Base-by-base conservation (phyloP, 495 filamentous ascomycete species). In the Penicillium pancosmium region DNA sequence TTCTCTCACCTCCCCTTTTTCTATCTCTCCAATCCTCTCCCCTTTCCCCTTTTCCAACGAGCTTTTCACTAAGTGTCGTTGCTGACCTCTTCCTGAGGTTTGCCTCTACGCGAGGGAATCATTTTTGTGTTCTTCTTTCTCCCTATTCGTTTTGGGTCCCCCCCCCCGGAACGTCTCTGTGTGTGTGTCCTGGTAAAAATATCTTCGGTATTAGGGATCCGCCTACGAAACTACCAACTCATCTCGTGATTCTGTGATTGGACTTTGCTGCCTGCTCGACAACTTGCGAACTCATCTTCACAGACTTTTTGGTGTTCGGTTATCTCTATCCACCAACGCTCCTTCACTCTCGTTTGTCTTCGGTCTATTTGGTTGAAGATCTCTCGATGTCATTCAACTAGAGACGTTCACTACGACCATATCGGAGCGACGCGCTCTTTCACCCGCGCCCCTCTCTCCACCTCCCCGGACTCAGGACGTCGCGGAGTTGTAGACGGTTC, bases 41-140 rank as follows among this genome's bases (percentile, higher is more conserved):
- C 55, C 62, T 52, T 55, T 33, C 47, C 57, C 54, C 57, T 56
- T 35, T 69, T 60, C 63, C 72, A 78, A 77, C 77, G 77, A 80
- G 75, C 77, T 79, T 80, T 80, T 80, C 75, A 78, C 73, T 80
- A 80, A 79, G 77, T 78, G 72, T 80, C 76, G 77, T 79, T 78
- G 76, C 65, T 66, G 57, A 68, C 54, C 63, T 66, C 68, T 43
- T 48, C 43, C 55, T 63, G 68, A 63, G 65, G 52, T 66, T 65
- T 69, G 59, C 63, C 60, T 68, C 52, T 66, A 68, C 72, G 67
- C 62, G 71, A 70, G 70, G 57, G 61, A 71, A 49, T 54, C 59
- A 34, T 40, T 55, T 65, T 63, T 61, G 56, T 62, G 60, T 53
- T 54, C 60, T 62, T 53, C 49, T 47, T 54, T 56, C n/a, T 44